phyloP scores from a whole-genome alignment of 495 filamentous ascomycete genomes.

The Acidiella bohemica region DNA sequence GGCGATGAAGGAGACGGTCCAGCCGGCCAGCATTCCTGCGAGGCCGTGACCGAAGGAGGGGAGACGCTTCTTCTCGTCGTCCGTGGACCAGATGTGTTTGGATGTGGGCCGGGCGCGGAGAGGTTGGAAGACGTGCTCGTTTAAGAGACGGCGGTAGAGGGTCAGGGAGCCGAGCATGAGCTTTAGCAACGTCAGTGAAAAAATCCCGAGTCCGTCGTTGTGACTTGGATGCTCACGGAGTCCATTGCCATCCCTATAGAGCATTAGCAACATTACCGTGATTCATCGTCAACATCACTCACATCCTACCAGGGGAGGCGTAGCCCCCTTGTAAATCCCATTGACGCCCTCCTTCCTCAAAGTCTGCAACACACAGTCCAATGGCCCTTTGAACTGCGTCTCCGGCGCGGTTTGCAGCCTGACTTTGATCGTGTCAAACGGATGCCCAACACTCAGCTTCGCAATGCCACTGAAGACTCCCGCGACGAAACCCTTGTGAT shows the following conservation, averaged over 20 bases:
- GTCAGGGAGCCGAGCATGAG: slow-evolving; percentile 88
- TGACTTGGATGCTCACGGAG: no score
- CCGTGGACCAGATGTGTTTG: slow-evolving; percentile 8
- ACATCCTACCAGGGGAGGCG: slow-evolving; percentile 85
- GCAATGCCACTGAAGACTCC: slow-evolving; percentile 87
- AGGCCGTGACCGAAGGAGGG: slow-evolving; percentile 71
- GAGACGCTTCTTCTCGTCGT: slow-evolving; percentile 33
- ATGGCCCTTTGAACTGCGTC: slow-evolving; percentile 65
- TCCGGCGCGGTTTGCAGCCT: slow-evolving; percentile 77
- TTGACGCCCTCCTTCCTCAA: slow-evolving; percentile 63
- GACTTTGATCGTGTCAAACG: slow-evolving; percentile 94
- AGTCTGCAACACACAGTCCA: slow-evolving; percentile 76
- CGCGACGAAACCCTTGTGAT: slow-evolving; percentile 88
- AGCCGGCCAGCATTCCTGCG: slow-evolving; percentile 75
- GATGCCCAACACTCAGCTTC: slow-evolving; percentile 67
- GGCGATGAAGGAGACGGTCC: slow-evolving; percentile 81
- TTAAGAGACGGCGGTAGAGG: slow-evolving; percentile 69
- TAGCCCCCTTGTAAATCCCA: slow-evolving; percentile 82
- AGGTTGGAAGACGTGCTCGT: slow-evolving; percentile 59
- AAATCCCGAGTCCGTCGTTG: no score
- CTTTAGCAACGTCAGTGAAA: no score
- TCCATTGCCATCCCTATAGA: no score
- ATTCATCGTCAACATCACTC: no score
- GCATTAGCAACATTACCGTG: no score
- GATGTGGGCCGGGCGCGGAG: slow-evolving; percentile 8